Evolutionary conservation across 257 asterid species (phyloP).

Genomic region (Ophiorrhiza pumila): DNA sequence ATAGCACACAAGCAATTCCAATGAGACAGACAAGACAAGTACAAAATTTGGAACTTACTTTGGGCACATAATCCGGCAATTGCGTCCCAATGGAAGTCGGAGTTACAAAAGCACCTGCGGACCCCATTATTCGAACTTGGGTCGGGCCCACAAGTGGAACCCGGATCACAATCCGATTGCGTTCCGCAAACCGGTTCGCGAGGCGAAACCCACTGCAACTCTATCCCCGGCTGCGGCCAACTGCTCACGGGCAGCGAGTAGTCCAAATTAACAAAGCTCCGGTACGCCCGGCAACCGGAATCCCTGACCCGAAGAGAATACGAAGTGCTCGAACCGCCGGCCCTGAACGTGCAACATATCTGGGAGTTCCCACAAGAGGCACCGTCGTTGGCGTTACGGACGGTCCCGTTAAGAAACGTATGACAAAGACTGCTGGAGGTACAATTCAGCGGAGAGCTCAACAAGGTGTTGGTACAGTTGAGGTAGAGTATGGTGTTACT

Average conservation of each 20-base stretch:
- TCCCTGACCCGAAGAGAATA: conserved; percentile 44
- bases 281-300: conserved; percentile 70
- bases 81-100: conserved; percentile 71
- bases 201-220: conserved; percentile 76
- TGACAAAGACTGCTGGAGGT: conserved; percentile 69
- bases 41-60: conserved; percentile 28
- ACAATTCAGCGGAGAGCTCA: conserved; percentile 60
- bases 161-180: conserved; percentile 66
- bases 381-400: conserved; percentile 20
- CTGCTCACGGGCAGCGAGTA: conserved; percentile 38
- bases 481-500: conserved; percentile 75
- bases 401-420: conserved; percentile 43
- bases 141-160: conserved; percentile 57
- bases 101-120: conserved; percentile 64
- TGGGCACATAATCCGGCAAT: conserved; percentile 49
- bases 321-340: conserved; percentile 81
- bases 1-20: too few species aligned
- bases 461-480: conserved; percentile 38
- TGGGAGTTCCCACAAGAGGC: conserved; percentile 29
- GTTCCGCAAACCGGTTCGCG: conserved; percentile 50
- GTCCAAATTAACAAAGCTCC: conserved; percentile 74
- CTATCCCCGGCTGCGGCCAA: conserved; percentile 82
- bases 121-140: conserved; percentile 30
- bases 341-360: conserved; percentile 60
- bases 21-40: too few species aligned